Conservation (phyloP, 2,329 filamentous ascomycete species). For the Teratosphaeria zuluensis region DNA sequence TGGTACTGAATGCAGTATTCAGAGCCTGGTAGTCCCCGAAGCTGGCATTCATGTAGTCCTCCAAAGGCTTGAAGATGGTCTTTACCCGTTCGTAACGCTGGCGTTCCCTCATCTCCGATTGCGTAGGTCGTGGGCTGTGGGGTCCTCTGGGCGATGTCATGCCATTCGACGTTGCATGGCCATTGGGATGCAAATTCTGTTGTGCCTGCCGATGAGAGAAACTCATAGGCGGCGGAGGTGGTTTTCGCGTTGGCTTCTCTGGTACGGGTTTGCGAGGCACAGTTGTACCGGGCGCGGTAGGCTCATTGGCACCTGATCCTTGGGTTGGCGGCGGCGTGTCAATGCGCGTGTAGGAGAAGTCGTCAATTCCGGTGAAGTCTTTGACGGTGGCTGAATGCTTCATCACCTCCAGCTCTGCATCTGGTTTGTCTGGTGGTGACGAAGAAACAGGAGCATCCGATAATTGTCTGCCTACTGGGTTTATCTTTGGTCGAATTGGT, state of each 20-base stretch:
- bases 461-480: constrained; percentile 5
- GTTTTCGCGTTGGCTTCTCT: constrained; percentile 20
- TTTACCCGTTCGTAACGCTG: constrained; percentile 34
- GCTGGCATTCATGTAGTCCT: constrained; percentile 63
- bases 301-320: constrained; percentile 1
- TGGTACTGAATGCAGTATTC: constrained; percentile 64
- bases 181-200: constrained; percentile 11
- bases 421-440: constrained; percentile 15
- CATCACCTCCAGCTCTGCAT: not conserved
- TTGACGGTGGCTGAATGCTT: constrained; percentile 15
- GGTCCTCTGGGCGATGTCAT: constrained; percentile 14
- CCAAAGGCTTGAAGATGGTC: constrained; percentile 62
- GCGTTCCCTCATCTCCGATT: constrained; percentile 17
- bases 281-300: constrained; percentile 5
- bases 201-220: constrained; percentile 12
- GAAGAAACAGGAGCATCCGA: constrained; percentile 15
- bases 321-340: constrained; percentile 15
- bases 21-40: constrained; percentile 62
- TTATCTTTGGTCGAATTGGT: not conserved
- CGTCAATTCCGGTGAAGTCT: constrained; percentile 18
- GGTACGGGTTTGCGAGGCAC: constrained; percentile 18
- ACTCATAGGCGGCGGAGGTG: constrained; percentile 24
- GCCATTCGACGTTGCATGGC: constrained; percentile 10
- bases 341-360: constrained; percentile 12
- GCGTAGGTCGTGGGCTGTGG: constrained; percentile 17